phyloP scores from a whole-genome alignment of 1,284 basidiomycete genomes.

The Puccinia triticina region DNA sequence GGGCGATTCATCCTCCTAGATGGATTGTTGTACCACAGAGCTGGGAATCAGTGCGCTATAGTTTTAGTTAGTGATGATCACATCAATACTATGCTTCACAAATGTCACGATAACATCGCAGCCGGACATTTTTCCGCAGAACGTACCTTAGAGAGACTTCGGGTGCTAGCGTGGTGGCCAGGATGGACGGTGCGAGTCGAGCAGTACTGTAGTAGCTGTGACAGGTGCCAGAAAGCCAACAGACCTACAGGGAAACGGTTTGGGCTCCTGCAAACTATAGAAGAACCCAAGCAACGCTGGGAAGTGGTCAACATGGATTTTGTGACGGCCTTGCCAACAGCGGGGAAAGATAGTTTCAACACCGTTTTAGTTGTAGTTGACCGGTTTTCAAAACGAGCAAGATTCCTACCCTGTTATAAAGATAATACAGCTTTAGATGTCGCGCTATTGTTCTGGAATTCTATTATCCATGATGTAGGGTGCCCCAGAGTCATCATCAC shows the following conservation, averaged over 20 bases:
- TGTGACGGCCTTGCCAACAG: constrained; percentile 1
- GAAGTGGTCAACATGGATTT: no score
- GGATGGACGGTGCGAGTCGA: background rate
- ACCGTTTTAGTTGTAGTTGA: background rate
- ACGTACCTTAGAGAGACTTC: background rate
- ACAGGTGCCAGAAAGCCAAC: no score
- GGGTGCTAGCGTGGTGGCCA: constrained; percentile 19
- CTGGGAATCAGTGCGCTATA: background rate
- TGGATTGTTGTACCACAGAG: constrained; percentile 30
- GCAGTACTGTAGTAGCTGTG: background rate
- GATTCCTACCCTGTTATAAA: constrained; percentile 18
- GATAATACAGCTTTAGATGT: constrained; percentile 4
- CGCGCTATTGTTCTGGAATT: background rate
- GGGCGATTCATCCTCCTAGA: background rate
- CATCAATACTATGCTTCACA: background rate
- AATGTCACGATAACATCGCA: no score
- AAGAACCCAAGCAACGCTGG: no score
- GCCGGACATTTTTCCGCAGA: no score
- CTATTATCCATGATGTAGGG: no score
- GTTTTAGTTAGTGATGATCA: background rate
- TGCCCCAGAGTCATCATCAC: no score
- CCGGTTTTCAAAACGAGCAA: background rate
- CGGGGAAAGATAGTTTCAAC: constrained; percentile 1
- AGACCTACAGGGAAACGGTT: no score
- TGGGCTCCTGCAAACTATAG: no score